A percentile compares a stretch with the other conserved stretches of the same genome.
These are phyloP conservation scores for Mortierella antarctica DNA, from an alignment of 192 early-diverging fungal species.

Conservation along the genomic window DNA sequence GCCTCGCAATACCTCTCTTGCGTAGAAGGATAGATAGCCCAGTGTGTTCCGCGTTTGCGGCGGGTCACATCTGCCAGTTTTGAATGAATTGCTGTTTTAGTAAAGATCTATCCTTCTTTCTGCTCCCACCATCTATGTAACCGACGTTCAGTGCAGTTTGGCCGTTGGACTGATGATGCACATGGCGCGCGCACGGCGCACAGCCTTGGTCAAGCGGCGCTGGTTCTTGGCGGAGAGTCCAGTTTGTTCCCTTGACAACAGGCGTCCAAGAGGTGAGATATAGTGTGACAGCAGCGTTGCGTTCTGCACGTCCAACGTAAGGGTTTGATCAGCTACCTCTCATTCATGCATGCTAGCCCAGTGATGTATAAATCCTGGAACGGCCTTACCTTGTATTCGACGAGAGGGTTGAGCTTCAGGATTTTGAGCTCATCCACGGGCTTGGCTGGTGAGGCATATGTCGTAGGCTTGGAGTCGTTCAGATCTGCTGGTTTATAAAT, in stretches of 20 bases:
- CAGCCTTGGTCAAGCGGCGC: slow-evolving; percentile 68
- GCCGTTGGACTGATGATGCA: slow-evolving; percentile 51
- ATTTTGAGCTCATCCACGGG: slow-evolving; percentile 53
- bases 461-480: slow-evolving; percentile 20
- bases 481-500: slow-evolving; percentile 46
- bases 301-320: slow-evolving; percentile 43
- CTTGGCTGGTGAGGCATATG: slow-evolving; percentile 29
- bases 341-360: not conserved
- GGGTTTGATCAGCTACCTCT: not conserved
- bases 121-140: not conserved
- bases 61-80: too few relatives aligned
- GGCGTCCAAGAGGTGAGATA: slow-evolving; percentile 70
- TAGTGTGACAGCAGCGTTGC: slow-evolving; percentile 63
- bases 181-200: slow-evolving; percentile 68
- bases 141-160: slow-evolving; percentile 10
- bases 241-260: slow-evolving; percentile 69
- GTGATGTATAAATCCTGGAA: not conserved
- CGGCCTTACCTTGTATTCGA: slow-evolving; percentile 47
- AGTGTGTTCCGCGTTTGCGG: too few relatives aligned
- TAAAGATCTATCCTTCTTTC: not conserved
- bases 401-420: slow-evolving; percentile 46
- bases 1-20: not conserved
- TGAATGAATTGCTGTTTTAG: too few relatives aligned
- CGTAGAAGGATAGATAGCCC: too few relatives aligned
- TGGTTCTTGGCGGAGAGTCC: slow-evolving; percentile 71